A percentile compares a stretch with the other conserved stretches of the same genome.
Conservation (phyloP, 73 alveolate species). For the Paramecium primaurelia region DNA sequence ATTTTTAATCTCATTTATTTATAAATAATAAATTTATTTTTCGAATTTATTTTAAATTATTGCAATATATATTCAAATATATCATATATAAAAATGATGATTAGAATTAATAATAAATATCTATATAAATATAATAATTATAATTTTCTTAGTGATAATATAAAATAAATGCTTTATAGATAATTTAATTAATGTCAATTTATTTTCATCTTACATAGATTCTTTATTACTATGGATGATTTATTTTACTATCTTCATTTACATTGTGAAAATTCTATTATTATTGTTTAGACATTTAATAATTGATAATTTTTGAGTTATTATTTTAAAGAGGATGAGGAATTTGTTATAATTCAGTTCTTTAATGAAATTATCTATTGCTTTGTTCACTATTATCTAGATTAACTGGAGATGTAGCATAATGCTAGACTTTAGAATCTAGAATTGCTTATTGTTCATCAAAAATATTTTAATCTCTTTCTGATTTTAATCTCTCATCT, state of each 20-base stretch:
- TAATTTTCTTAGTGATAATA: not conserved
- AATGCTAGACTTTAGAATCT: not conserved
- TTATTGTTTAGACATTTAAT: not conserved
- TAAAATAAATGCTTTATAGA: not conserved
- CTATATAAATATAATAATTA: not conserved
- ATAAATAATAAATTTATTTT: too few species aligned
- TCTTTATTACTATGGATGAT: not conserved
- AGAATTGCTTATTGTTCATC: constrained; percentile 14
- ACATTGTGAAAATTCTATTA: not conserved
- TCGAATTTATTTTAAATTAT: not conserved
- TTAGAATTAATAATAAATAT: not conserved
- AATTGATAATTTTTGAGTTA: not conserved
- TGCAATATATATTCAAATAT: too few species aligned
- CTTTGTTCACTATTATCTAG: not conserved
- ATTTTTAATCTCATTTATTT: not conserved
- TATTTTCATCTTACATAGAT: not conserved
- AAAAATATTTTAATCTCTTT: not conserved
- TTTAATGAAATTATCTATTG: not conserved
- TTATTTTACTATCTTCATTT: not conserved
- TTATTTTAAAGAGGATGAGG: constrained; percentile 4
- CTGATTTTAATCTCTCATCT: not conserved
- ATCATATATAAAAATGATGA: not conserved
- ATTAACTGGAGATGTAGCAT: not conserved
- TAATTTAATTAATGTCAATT: not conserved
- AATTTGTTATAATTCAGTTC: not conserved